Conservation (phyloP, 805 yeast genomes). For the Candida tallmaniae region DNA sequence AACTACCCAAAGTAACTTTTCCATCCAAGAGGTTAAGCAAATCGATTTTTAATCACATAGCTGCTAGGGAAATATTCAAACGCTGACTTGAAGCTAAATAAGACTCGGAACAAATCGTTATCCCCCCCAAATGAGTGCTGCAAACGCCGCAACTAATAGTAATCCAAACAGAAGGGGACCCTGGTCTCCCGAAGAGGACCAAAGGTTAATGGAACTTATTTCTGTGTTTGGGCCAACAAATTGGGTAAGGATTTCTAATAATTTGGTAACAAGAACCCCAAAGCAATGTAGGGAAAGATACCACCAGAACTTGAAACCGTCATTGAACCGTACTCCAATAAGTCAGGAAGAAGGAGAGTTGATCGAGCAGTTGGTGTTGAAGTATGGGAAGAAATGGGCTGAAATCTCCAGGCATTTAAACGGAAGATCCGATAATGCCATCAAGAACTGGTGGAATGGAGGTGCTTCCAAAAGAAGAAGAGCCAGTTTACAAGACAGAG, state of each 20-base stretch:
- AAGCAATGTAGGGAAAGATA: conserved; percentile 90
- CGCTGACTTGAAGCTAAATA: no score
- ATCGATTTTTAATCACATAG: no score
- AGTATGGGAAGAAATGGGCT: conserved; percentile 90
- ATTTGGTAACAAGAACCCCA: conserved; percentile 73
- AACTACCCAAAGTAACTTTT: no score
- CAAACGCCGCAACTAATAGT: no score
- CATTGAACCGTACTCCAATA: conserved; percentile 76
- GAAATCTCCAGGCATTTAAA: conserved; percentile 84
- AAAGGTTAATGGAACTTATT: conserved; percentile 63
- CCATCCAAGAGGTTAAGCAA: no score
- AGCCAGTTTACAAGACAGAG: conserved; percentile 16
- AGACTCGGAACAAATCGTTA: no score
- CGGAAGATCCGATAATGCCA: conserved; percentile 87
- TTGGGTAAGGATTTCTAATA: conserved; percentile 83
- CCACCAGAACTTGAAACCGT: conserved; percentile 87
- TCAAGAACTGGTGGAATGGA: conserved; percentile 96
- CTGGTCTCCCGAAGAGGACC: conserved; percentile 86
- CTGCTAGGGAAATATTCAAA: no score
- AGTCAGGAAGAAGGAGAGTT: conserved; percentile 77
- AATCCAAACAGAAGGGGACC: conserved; percentile 59
- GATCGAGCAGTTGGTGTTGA: conserved; percentile 73
- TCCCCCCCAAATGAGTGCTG: no score
- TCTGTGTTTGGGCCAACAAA: conserved; percentile 71
- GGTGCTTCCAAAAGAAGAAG: conserved; percentile 82